These are phyloP conservation scores for Colletotrichum echinochloae DNA, from an alignment of 2,329 filamentous ascomycete genomes.

Conservation along the genomic window DNA sequence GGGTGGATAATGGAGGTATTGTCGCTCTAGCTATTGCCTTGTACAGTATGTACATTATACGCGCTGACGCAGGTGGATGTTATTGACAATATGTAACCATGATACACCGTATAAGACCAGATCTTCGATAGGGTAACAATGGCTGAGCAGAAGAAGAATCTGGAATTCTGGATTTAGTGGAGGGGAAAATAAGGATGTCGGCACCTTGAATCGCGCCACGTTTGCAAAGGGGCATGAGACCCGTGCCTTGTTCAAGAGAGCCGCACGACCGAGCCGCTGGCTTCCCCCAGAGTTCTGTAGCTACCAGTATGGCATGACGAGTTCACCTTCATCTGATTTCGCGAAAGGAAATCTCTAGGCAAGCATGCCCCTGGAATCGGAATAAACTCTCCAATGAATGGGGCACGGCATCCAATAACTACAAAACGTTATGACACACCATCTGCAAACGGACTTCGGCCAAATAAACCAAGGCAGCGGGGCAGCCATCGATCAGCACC, in stretches of 20 bases:
- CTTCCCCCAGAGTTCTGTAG: not conserved
- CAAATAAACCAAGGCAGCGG: not conserved
- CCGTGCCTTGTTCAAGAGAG: slow-evolving; percentile 23
- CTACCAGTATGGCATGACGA: slow-evolving; percentile 1
- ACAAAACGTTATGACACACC: not conserved
- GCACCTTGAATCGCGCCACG: no score
- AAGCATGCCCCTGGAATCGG: not conserved
- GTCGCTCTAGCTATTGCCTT: slow-evolving; percentile 22
- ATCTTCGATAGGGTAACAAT: not conserved
- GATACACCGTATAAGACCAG: not conserved
- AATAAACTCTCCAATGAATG: not conserved
- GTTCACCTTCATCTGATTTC: slow-evolving; percentile 21
- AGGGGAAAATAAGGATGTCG: not conserved
- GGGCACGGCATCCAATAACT: not conserved
- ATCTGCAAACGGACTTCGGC: not conserved
- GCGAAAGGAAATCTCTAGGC: not conserved
- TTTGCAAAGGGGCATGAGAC: not conserved
- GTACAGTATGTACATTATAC: slow-evolving; percentile 29
- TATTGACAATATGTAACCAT: not conserved
- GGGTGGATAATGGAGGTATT: slow-evolving; percentile 16
- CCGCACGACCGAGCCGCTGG: not conserved
- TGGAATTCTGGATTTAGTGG: not conserved
- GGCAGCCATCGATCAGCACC: not conserved
- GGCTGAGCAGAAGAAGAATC: not conserved
- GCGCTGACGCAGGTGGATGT: slow-evolving; percentile 11